phyloP scores from a whole-genome alignment of 2,329 filamentous ascomycete genomes.

The Monilinia vaccinii-corymbosi region DNA sequence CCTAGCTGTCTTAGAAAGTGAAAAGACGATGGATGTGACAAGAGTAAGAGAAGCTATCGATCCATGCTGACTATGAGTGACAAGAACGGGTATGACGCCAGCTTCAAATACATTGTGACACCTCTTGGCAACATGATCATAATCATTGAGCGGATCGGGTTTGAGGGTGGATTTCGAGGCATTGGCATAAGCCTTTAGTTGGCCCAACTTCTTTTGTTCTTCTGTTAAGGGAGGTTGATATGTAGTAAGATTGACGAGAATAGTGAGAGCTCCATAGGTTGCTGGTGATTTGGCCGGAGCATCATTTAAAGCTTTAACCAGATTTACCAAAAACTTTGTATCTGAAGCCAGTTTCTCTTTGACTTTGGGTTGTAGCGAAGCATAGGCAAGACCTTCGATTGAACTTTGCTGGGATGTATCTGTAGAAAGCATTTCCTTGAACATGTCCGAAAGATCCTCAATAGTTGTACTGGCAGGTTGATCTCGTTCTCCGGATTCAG shows the following conservation, averaged over 20 bases:
- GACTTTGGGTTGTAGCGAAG: conserved; percentile 74
- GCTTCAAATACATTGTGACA: conserved; percentile 74
- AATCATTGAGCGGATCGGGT: conserved; percentile 62
- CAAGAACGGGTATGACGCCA: conserved; percentile 66
- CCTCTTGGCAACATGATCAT: conserved; percentile 64
- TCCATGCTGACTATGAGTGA: conserved; percentile 64
- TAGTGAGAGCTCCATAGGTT: conserved; percentile 78
- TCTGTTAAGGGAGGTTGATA: conserved; percentile 74
- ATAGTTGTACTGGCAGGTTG: conserved; percentile 49
- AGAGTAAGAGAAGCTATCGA: conserved; percentile 63
- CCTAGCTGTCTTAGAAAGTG: conserved; percentile 64
- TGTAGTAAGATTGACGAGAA: conserved; percentile 74
- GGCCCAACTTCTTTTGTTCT: conserved; percentile 83
- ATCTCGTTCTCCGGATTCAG: conserved; percentile 31
- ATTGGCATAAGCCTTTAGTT: conserved; percentile 91
- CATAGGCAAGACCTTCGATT: conserved; percentile 86
- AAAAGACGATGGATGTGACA: conserved; percentile 66
- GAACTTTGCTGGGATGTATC: conserved; percentile 56
- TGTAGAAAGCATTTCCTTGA: conserved; percentile 57
- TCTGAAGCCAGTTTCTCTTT: conserved; percentile 74
- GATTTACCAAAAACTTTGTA: conserved; percentile 53
- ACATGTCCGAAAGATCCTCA: conserved; percentile 55
- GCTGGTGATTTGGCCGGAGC: conserved; percentile 57
- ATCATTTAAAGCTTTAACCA: conserved; percentile 55
- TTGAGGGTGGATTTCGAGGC: conserved; percentile 58